These are phyloP conservation scores for Kluyveromyces aestuarii DNA, from an alignment of 805 yeast species.

Conservation along the genomic window DNA sequence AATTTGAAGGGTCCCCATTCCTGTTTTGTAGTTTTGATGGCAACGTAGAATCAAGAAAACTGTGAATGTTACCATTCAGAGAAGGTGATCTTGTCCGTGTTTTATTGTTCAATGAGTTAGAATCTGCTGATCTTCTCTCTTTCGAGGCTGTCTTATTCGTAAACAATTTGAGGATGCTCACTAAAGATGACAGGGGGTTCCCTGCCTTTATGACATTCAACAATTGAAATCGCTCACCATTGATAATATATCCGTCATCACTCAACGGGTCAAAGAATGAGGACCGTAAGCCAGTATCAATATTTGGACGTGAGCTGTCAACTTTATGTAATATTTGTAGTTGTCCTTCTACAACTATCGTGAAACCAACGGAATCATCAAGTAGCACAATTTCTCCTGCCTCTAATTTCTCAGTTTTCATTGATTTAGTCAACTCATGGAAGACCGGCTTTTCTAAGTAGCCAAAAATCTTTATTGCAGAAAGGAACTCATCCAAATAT, in stretches of 20 bases:
- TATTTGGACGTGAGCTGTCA: constrained; percentile 14
- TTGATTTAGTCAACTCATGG: constrained; percentile 83
- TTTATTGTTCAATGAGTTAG: not conserved
- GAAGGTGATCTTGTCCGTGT: not conserved
- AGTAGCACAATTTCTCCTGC: constrained; percentile 68
- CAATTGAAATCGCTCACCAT: constrained; percentile 58
- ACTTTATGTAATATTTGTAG: constrained; percentile 67
- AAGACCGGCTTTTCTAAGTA: constrained; percentile 84
- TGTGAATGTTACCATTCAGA: not conserved
- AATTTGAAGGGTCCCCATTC: not conserved
- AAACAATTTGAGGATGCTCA: constrained; percentile 70
- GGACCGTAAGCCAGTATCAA: constrained; percentile 18
- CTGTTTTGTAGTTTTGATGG: not conserved
- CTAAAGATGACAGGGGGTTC: constrained; percentile 74
- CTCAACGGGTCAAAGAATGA: constrained; percentile 28
- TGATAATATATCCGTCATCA: constrained; percentile 31
- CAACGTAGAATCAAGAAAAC: not conserved
- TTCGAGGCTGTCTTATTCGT: constrained; percentile 21
- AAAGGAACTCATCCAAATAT: constrained; percentile 79
- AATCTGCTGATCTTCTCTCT: not conserved
- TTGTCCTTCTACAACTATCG: constrained; percentile 87
- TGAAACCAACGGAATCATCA: constrained; percentile 73
- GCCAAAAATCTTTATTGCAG: constrained; percentile 90
- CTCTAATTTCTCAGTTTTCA: constrained; percentile 79
- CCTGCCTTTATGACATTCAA: constrained; percentile 78